phyloP scores from a whole-genome alignment of 208 protist species.

The Kentomonas sorsogonicus region DNA sequence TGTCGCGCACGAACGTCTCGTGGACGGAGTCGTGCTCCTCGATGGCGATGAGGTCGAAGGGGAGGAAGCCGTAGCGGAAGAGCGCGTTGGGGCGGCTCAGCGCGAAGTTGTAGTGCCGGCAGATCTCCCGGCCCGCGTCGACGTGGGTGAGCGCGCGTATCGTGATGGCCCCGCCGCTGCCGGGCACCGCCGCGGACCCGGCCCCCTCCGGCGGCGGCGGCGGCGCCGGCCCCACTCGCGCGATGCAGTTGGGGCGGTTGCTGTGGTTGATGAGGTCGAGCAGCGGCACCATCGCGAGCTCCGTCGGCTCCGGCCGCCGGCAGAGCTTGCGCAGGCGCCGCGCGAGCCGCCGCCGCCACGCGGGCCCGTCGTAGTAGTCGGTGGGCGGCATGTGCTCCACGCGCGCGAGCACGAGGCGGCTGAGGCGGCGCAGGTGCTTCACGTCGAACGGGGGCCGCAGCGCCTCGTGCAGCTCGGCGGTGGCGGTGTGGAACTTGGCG shows the following conservation, averaged over 20 bases:
- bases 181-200: too few relatives aligned
- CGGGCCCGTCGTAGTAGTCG: conserved; percentile 53
- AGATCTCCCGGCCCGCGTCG: conserved; percentile 73
- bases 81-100: conserved; percentile 69
- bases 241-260: conserved; percentile 76
- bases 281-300: conserved; percentile 65
- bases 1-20: conserved; percentile 63
- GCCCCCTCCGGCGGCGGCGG: conserved; percentile 44
- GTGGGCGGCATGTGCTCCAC: conserved; percentile 69
- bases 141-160: conserved; percentile 68
- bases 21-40: conserved; percentile 75
- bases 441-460: conserved; percentile 58
- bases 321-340: conserved; percentile 34
- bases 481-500: conserved; percentile 55
- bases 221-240: conserved; percentile 57
- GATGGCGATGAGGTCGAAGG: conserved; percentile 88
- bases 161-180: conserved; percentile 61
- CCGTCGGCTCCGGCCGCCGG: conserved; percentile 31
- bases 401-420: conserved; percentile 75
- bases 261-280: conserved; percentile 87
- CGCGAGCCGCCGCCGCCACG: conserved; percentile 27
- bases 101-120: conserved; percentile 90
- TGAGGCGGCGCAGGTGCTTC: conserved; percentile 76
- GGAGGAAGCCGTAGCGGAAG: conserved; percentile 88
- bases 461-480: conserved; percentile 55